These are phyloP conservation scores for Pisolithus marmoratus DNA, from an alignment of 768 basidiomycete genomes.

Conservation along the genomic window DNA sequence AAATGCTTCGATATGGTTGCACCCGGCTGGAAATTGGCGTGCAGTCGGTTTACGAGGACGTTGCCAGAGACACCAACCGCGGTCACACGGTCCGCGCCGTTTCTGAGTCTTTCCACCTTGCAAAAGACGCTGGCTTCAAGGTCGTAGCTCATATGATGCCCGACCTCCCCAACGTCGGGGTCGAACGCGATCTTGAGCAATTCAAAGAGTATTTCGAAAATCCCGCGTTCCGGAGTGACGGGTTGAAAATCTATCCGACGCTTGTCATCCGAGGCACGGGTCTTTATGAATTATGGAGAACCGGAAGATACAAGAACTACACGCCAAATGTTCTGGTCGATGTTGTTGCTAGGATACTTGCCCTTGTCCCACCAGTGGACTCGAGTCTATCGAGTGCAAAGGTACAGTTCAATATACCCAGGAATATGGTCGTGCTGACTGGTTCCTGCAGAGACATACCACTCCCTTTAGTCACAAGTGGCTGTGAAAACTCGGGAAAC, in stretches of 20 bases:
- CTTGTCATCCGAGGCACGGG: constrained; percentile 97
- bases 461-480: constrained; percentile 90
- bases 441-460: constrained; percentile 76
- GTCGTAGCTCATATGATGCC: constrained; percentile 99
- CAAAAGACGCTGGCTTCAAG: constrained; percentile 99
- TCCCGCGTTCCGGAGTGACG: constrained; percentile 94
- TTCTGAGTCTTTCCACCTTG: constrained; percentile 93
- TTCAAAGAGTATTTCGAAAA: constrained; percentile 99
- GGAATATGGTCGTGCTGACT: not conserved
- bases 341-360: constrained; percentile 92
- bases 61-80: constrained; percentile 96
- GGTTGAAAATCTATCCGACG: constrained; percentile 97
- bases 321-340: constrained; percentile 98
- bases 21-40: constrained; percentile 98
- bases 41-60: constrained; percentile 98
- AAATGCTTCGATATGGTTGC: constrained; percentile 99
- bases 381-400: constrained; percentile 93
- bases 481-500: constrained; percentile 97
- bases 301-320: constrained; percentile 98
- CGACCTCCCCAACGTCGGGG: constrained; percentile 94
- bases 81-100: constrained; percentile 98
- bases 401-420: constrained; percentile 39
- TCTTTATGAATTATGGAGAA: constrained; percentile 92
- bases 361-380: constrained; percentile 99
- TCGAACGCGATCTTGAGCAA: constrained; percentile 95